Conservation (phyloP, 2,329 filamentous ascomycete genomes). For the Aspergillus piperis region DNA sequence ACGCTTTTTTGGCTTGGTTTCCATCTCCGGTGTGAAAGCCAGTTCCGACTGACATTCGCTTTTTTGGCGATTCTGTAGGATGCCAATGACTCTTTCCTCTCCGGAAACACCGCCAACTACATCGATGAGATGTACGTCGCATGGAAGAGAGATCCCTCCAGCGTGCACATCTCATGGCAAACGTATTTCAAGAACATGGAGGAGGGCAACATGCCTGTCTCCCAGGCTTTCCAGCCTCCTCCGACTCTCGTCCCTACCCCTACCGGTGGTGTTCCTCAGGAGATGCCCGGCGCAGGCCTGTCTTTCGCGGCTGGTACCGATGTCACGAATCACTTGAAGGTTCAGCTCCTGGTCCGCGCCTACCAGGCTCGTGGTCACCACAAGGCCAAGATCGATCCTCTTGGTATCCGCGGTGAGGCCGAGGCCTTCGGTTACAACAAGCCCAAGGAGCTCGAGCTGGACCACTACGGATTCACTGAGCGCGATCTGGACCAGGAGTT, state of each 20-base stretch:
- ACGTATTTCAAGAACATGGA: conserved; percentile 99
- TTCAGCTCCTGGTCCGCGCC: conserved; percentile 92
- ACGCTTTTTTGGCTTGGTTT: too few species aligned
- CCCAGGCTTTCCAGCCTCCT: conserved; percentile 93
- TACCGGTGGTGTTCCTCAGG: conserved; percentile 72
- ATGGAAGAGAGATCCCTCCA: conserved; percentile 91
- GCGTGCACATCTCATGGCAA: conserved; percentile 97
- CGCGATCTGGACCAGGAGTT: conserved; percentile 93
- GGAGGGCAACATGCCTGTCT: conserved; percentile 94
- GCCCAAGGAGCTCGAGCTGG: conserved; percentile 88
- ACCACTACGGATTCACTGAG: conserved; percentile 93
- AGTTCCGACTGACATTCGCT: conserved; percentile 25
- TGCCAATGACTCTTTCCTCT: conserved; percentile 92
- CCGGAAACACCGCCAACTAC: conserved; percentile 96
- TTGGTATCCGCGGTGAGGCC: conserved; percentile 85
- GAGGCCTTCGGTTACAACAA: conserved; percentile 81
- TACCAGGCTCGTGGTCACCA: conserved; percentile 98
- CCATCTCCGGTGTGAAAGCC: background rate
- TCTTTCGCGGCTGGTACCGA: conserved; percentile 71
- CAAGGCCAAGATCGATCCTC: conserved; percentile 95
- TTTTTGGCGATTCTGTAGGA: conserved; percentile 53
- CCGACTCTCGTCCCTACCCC: conserved; percentile 85
- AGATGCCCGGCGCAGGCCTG: conserved; percentile 69
- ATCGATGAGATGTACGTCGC: conserved; percentile 99
- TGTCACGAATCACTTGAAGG: conserved; percentile 94